Evolutionary conservation across 805 yeast genomes (phyloP), one percentile per base, ranked within the genome.

Genomic region (Candida ortonii): DNA sequence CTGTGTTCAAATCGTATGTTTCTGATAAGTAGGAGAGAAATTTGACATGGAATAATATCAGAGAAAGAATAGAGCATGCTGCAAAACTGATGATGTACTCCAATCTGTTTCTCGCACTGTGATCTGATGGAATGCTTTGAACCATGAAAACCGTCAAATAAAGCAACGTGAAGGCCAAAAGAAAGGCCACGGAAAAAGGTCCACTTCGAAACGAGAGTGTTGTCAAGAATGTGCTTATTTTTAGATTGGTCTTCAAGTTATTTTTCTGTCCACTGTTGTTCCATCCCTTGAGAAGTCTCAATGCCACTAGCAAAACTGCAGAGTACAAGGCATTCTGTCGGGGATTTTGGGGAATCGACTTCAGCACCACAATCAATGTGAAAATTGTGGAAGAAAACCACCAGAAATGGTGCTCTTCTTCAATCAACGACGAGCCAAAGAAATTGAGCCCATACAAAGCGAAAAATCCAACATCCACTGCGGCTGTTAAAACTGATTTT

Each of bases 321-420:
- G 44, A 41, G 43, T 56, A 46, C 14, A 44, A 20, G 20, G 45
- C 16, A 7, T 16, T 25, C 9, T 12, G 36, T 16, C 16, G 39
- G 16, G 39, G 22, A 11, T 33, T 23, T 9, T 25, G 21, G 11
- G 38, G 38, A 7, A 43, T 11, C 3, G 53, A 38, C 36, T 45
- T 29, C 14, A 41, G 37, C 3, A 48, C 33, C 22, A 51, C 23
- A 7, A 43, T 27, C 0, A 49, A 33, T 4, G 50, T 14, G 24
- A 58, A 50, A 0, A 71, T 68, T 0, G 74, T 65, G 0, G 73
- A 55, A 15, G 73, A 62, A 79, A 86, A 84, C 85, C 95, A 93
- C 98, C 98, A 93, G 12, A 89, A 58, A 53, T 89, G 96, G 53
- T 93, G 95, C 53, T 93, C 98, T 57, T 93, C 98, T 52, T 93